phyloP scores from a whole-genome alignment of 441 rosid genomes.

The Omphalea diandra region DNA sequence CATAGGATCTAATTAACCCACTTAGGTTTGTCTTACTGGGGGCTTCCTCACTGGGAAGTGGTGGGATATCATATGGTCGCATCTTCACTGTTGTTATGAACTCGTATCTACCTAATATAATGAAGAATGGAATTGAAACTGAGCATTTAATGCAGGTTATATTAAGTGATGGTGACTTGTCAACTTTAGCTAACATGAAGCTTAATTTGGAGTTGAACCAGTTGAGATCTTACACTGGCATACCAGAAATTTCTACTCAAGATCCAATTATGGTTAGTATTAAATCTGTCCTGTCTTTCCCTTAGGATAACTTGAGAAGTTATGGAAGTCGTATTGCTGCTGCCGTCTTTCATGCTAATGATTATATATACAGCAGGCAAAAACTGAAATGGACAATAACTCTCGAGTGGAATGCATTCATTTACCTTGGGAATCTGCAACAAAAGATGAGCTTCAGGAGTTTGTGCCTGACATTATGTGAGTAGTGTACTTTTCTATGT shows the following conservation, averaged over 20 bases:
- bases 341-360: constrained; percentile 12
- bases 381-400: constrained; percentile 20
- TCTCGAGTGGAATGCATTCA: constrained; percentile 60
- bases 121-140: background rate
- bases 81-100: background rate
- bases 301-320: background rate
- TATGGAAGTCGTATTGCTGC: constrained; percentile 11
- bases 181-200: constrained; percentile 76
- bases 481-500: constrained; percentile 22
- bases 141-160: constrained; percentile 49
- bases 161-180: constrained; percentile 70
- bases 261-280: constrained; percentile 44
- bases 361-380: constrained; percentile 1
- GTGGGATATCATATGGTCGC: constrained; percentile 5
- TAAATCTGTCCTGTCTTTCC: background rate
- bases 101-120: background rate
- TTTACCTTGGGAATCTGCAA: constrained; percentile 83
- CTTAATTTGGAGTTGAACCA: constrained; percentile 60
- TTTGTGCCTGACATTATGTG: constrained; percentile 64
- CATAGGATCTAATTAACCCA: background rate
- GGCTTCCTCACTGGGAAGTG: background rate
- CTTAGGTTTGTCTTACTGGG: background rate
- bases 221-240: constrained; percentile 30
- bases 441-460: constrained; percentile 41
- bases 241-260: constrained; percentile 27